These are phyloP conservation scores for Bruguiera parviflora DNA, from an alignment of 345 rosid species.

Conservation along the genomic window DNA sequence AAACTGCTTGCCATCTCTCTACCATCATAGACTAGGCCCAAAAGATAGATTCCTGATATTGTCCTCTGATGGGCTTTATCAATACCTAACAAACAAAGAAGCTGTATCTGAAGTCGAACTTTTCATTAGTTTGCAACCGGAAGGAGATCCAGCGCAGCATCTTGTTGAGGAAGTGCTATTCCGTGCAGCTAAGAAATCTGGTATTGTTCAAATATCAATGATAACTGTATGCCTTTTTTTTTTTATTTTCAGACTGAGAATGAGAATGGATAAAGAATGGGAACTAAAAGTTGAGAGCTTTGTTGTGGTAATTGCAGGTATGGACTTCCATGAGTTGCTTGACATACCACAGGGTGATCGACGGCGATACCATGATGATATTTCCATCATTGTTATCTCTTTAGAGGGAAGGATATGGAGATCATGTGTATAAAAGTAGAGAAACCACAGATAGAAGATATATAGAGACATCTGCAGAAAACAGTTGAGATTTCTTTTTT, in stretches of 20 bases:
- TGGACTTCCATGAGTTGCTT: constrained; percentile 81
- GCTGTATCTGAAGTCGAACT: constrained; percentile 67
- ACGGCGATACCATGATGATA: constrained; percentile 86
- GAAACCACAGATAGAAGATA: constrained; percentile 13
- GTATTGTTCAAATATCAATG: constrained; percentile 23
- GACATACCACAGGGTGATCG: constrained; percentile 94
- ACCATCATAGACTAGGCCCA: constrained; percentile 65
- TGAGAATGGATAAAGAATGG: background rate
- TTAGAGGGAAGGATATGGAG: constrained; percentile 96
- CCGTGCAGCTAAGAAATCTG: constrained; percentile 89
- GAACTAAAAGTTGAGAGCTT: constrained; percentile 1
- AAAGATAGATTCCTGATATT: constrained; percentile 73
- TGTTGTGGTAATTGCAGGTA: constrained; percentile 47
- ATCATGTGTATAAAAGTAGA: constrained; percentile 71
- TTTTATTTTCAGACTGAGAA: no score
- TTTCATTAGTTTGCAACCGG: constrained; percentile 72
- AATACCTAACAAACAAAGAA: constrained; percentile 80
- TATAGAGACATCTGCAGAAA: constrained; percentile 20
- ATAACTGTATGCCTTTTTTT: no score
- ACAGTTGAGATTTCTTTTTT: constrained; percentile 8
- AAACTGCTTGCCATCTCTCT: constrained; percentile 64
- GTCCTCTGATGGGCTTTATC: constrained; percentile 87
- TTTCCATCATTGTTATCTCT: constrained; percentile 82
- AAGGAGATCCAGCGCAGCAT: constrained; percentile 97
- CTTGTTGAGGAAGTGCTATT: constrained; percentile 74